Conservation (phyloP, 768 basidiomycete genomes). For the Cubamyces lactineus region DNA sequence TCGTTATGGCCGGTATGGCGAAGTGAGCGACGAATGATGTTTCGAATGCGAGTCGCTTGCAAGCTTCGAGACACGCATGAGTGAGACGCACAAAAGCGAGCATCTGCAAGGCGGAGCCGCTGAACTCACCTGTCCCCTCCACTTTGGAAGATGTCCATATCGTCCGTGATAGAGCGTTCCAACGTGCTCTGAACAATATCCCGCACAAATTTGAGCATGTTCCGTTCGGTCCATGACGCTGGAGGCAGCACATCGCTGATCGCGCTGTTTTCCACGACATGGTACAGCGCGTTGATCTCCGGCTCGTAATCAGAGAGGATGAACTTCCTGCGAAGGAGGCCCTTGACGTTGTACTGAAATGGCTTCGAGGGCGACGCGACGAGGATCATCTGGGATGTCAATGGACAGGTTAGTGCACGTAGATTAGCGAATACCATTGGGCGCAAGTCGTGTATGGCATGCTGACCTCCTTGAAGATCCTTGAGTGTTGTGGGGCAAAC, state of each 20-base stretch:
- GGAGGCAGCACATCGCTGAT: constrained; percentile 36
- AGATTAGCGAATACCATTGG: no score
- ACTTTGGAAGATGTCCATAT: constrained; percentile 42
- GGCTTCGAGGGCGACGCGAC: constrained; percentile 35
- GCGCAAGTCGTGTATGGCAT: no score
- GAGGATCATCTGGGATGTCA: constrained; percentile 35
- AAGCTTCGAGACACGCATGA: constrained; percentile 22
- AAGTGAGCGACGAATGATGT: constrained; percentile 34
- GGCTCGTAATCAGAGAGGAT: constrained; percentile 37
- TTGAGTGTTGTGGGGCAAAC: constrained; percentile 46
- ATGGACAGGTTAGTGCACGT: background rate
- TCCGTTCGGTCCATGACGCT: constrained; percentile 28
- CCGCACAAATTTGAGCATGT: constrained; percentile 36
- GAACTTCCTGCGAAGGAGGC: constrained; percentile 30
- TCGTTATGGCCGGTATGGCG: constrained; percentile 10
- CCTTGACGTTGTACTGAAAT: constrained; percentile 37
- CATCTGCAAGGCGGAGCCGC: background rate
- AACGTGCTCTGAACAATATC: constrained; percentile 39
- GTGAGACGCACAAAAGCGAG: no score
- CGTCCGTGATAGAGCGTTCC: constrained; percentile 31
- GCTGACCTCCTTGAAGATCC: constrained; percentile 49
- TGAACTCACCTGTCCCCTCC: constrained; percentile 42
- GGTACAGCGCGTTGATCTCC: constrained; percentile 46
- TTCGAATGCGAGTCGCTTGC: constrained; percentile 39
- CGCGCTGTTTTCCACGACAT: constrained; percentile 35